Evolutionary conservation across 2,329 filamentous ascomycete species (phyloP), one percentile per base, ranked within the genome.

Genomic region (Talaromyces albobiverticillius): DNA sequence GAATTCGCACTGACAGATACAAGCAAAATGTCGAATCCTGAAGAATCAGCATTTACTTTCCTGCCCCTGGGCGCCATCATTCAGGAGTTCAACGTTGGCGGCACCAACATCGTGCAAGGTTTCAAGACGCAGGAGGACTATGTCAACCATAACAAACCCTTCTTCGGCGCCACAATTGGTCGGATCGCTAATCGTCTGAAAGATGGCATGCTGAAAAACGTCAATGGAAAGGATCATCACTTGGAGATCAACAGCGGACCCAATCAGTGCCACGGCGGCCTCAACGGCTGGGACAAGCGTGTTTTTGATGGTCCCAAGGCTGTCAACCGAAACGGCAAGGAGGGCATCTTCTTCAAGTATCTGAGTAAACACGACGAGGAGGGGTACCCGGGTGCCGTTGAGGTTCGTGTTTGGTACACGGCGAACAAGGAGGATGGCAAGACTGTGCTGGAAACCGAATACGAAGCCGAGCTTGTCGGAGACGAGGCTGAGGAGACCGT

Each of bases 81-180:
- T 53, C 75, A 96, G 70, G 83, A 88, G 66, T 87, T 96, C 76
- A 81, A 79, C 46, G 82, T 97, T 62, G 87, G 81, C 56, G 87
- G 84, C 59, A 77, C 83, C 68, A 94, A 96, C 76, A 94, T 99
- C 61, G 92, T 96, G 20, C 88, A 94, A 62, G 86, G 87, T 51
- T 96, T 96, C 75, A 83, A 88, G 16, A 85, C 81, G 13, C 82
- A 88, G 51, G 83, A 88, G 42, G 82, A 86, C 57, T 96, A 96
- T 76, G 81, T 81, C 60, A 75, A 83, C 62, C 77, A 92, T 78
- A 93, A 94, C 75, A 76, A 73, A 10, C 85, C 89, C 1, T 92
- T 85, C 77, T 97, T 96, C 68, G 93, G 94, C 60, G 92, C 93
- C 70, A 97, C 90, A 42, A 96, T 97, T 69, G 94, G 94, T 53